Percentiles rank a stretch among this genome's conserved stretches.
Evolutionary conservation across 768 basidiomycete genomes (phyloP).

Genomic region (Calocera viscosa): DNA sequence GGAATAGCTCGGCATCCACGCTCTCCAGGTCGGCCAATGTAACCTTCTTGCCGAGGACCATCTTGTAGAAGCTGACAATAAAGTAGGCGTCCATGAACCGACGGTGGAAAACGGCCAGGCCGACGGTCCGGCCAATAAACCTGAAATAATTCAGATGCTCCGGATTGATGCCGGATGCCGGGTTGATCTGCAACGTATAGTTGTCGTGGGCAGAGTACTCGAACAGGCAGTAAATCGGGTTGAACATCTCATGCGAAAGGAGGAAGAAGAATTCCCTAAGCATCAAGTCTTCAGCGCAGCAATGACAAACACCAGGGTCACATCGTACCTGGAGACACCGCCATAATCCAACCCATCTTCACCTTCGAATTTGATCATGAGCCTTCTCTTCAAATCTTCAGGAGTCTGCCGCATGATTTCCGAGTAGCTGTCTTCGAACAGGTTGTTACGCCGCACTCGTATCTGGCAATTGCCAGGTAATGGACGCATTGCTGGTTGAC

Average conservation of each 20-base stretch:
- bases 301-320: not conserved
- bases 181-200: slow-evolving; percentile 70
- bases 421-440: slow-evolving; percentile 77
- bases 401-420: slow-evolving; percentile 72
- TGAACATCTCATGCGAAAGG: slow-evolving; percentile 70
- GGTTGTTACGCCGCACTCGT: slow-evolving; percentile 64
- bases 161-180: slow-evolving; percentile 60
- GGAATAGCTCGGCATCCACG: slow-evolving; percentile 54
- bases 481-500: slow-evolving; percentile 69
- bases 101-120: slow-evolving; percentile 64
- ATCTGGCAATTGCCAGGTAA: slow-evolving; percentile 74
- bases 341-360: slow-evolving; percentile 73
- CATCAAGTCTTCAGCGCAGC: not conserved
- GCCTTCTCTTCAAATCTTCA: slow-evolving; percentile 52
- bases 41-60: slow-evolving; percentile 51
- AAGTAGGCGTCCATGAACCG: slow-evolving; percentile 72
- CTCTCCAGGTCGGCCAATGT: slow-evolving; percentile 53
- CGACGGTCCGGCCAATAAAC: slow-evolving; percentile 63
- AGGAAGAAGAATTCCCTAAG: slow-evolving; percentile 77
- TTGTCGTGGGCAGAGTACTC: slow-evolving; percentile 72
- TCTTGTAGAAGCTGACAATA: slow-evolving; percentile 70
- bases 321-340: slow-evolving; percentile 52
- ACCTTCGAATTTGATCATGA: slow-evolving; percentile 65
- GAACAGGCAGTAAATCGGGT: slow-evolving; percentile 70
- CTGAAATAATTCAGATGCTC: slow-evolving; percentile 72